Percentiles rank a stretch among this genome's conserved stretches.
phyloP scores from a whole-genome alignment of 1,139 yeast genomes.

The Blastobotrys capitulatus region DNA sequence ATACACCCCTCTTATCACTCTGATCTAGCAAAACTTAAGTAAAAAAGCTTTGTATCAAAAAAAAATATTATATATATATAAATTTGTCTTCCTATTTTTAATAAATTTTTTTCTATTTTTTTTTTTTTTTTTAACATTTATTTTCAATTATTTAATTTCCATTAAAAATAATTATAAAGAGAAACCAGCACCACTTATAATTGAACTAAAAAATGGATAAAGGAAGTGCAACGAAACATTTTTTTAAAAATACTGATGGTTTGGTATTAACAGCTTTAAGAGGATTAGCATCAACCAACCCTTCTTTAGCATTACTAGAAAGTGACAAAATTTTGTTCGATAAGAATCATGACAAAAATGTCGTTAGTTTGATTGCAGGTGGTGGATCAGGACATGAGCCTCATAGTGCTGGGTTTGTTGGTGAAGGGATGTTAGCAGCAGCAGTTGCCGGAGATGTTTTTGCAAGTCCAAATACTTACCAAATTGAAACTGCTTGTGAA shows the following conservation, averaged over 20 bases:
- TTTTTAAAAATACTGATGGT: slow-evolving; percentile 30
- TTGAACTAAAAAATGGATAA: neutral
- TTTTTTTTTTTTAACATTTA: no score
- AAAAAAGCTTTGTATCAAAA: no score
- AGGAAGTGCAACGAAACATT: slow-evolving; percentile 34
- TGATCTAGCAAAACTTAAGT: no score
- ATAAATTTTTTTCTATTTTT: no score
- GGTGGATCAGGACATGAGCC: slow-evolving; percentile 49
- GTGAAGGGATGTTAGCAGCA: slow-evolving; percentile 42
- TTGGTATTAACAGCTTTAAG: slow-evolving; percentile 25
- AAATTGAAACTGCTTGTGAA: slow-evolving; percentile 39
- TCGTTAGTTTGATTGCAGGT: slow-evolving; percentile 39
- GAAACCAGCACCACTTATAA: no score
- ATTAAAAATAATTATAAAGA: no score
- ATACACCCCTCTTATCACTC: no score
- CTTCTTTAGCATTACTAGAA: slow-evolving; percentile 30
- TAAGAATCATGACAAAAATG: slow-evolving; percentile 28
- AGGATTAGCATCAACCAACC: slow-evolving; percentile 32
- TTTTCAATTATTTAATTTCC: no score
- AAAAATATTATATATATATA: no score
- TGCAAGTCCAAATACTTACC: slow-evolving; percentile 42
- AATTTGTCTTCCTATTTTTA: no score
- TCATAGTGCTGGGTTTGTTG: slow-evolving; percentile 43
- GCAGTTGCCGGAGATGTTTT: slow-evolving; percentile 45
- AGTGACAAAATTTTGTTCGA: slow-evolving; percentile 38